Evolutionary conservation across 345 rosid species (phyloP), one percentile per base, ranked within the genome.

Genomic region (Populus ilicifolia): DNA sequence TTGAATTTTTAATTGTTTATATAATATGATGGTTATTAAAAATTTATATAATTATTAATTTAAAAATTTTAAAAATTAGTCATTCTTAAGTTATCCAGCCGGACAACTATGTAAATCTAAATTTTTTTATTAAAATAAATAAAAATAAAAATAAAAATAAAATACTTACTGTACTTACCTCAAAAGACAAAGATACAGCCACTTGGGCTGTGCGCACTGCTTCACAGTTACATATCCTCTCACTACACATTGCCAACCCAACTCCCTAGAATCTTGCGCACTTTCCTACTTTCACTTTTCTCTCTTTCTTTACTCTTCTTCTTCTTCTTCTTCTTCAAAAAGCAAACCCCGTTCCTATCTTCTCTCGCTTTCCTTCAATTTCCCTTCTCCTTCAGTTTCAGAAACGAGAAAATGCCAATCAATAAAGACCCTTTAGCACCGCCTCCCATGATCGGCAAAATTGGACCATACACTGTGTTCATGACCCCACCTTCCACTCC

Each of bases 381-480:
- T 78, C 33, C 21, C 52, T 77, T 66, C 75, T 33, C 36, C 20
- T 11, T 36, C 54, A 65, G 36, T 59, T 23, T 59, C 63, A 11
- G 46, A 13, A 25, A 6, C 63, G 6, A 1, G 14, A 75, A 80
- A 84, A 96, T 96, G 99, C 90, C 99, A 61, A 86, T 90, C 90
- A 91, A 82, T 87, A 90, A 54, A 69, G 93, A 84, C 80, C 82
- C 92, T 14, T 82, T 91, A 41, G 88, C 87, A 21, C 97, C 98
- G 7, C 93, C 97, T 7, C 99, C 99, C 17, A 80, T 86, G 73
- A 96, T 94, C 84, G 98, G 98, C 23, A 96, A 96, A 89, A 93
- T 96, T 75, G 99, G 99, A 0, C 99, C 99, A 14, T 96, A 94
- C 89, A 96, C 99, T 29, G 97, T 96, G 78, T 96, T 96, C 84